Base-by-base conservation (phyloP, 2,329 filamentous ascomycete species). In the Pseudocercospora fijiensis region DNA sequence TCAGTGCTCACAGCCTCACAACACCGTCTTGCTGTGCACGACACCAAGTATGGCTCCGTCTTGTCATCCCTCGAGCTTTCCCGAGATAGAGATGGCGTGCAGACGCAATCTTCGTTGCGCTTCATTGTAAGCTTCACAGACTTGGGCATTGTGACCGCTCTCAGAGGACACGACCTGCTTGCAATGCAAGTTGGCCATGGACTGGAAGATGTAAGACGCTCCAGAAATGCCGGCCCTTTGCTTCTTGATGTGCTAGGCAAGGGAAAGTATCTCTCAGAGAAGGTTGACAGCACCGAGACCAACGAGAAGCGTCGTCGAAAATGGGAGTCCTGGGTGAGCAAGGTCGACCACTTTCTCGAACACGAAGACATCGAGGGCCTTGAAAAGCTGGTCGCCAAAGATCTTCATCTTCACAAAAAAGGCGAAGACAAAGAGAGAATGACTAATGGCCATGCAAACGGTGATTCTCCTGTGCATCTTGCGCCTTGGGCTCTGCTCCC, bases 161-260 rank as follows among this genome's bases (percentile, higher is more conserved):
- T 92, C 6, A 77, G 83, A n/a, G 85, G 85, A 30, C 83, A 84
- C 49, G 82, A 86, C 51, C 78, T 94, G 30, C 80, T 91, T 16
- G 89, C 86, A 0, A 81, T 92, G 58, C 89, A 92, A 59, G 71
- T 81, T 16, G 73, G 72, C 43, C 64, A 72, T 13, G 72, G 70
- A 7, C 62, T 71, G 5, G 68, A 72, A 6, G 65, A 73, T 9
- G 72, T 74, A 6, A 81, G 79, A 65, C 73, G 76, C 26, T 67
- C 70, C n/a, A 78, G 74, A 67, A 69, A 71, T 3, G 69, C 74
- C 43, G 75, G 75, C 58, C 88, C 88, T 8, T 80, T 90, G 7
- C 78, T 93, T 26, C 88, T 90, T 33, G 89, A 93, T 72, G 89
- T 90, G 0, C 85, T 93, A 60, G 88, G 89, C 1, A 88, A 88